Evolutionary conservation across 176 grass and related monocot genomes (phyloP), one percentile per base, ranked within the genome.

Genomic region (bread wheat (Triticum aestivum)): DNA sequence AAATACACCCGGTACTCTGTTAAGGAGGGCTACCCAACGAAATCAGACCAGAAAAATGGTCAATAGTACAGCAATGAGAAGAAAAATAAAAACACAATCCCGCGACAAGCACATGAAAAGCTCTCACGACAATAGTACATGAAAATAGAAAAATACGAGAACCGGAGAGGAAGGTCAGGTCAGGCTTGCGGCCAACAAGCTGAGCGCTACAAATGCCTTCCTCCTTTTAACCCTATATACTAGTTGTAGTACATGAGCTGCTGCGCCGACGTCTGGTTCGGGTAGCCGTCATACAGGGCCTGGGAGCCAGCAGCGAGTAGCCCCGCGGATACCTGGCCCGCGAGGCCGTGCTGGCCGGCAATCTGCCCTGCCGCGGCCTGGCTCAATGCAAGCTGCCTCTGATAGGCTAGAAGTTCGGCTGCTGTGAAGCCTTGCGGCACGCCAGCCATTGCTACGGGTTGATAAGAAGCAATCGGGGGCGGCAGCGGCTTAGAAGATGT

Each of bases 211-310:
- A 84, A 85, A 88, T 71, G 86, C 78, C 86, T 85, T 88, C 72
- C 86, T 85, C 86, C 64, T 42, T 59, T 56, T 12, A 88, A 78
- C 65, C 73, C 88, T 17, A 17, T 91, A 77, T 77, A 77, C 74
- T 77, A 95, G 82, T 95, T 93, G 94, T 93, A 95, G 89, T 93
- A 95, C 87, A 93, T 89, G 20, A 93, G 87, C 87, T 95, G 94
- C 67, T 93, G 94, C 14, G 94, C 79, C 29, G 94, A 93, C 38
- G 94, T 93, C 75, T 89, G 89, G 34, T 82, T 91, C 4, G 91
- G 87, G 77, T 93, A 95, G 37, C 94, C 91, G 24, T 95, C 91
- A 1, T 95, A 93, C 9, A 91, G 82, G 49, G 89, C 87, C 78
- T 91, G 94, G 56, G 94, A 95, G 8, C 91, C 84, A 2, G 85